Base-by-base conservation (phyloP, 78 protist genomes). In the Creolimax fragrantissima region DNA sequence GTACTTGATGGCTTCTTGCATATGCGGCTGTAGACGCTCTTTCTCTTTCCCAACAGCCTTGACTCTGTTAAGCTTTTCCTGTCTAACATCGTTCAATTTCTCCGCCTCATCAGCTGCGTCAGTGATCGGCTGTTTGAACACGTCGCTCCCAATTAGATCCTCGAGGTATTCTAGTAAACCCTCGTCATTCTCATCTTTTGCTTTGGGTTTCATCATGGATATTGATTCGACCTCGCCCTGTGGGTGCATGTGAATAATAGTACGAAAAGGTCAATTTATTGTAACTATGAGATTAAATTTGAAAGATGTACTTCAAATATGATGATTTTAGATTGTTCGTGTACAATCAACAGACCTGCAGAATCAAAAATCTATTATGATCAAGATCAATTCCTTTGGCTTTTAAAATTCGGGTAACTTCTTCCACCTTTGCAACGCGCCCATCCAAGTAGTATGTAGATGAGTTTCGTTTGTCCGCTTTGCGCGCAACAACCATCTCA, bases 111-210 rank as follows among this genome's bases (percentile, higher is more conserved):
- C 42, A 43, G 37, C 92, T 35, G 92, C 83, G 32, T 44, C 95
- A 32, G 93, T 94, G 93, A 99, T 99, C 35, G 43, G 93, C 41
- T 88, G 93, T 4, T 95, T 85, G 89, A 81, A 96, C 35, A 24
- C 45, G 44, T 88, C 85, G 3, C 98, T 88, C 6, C 99, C 99
- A 84, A 99, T 98, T 84, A 99, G 97, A 86, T 98, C 99, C 88
- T 99, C 99, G 24, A 99, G 92, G 95, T 98, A 99, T 91, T 99
- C 99, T 44, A 99, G 95, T 47, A 99, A 94, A 35, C 99, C 99
- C 24, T 93, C 98, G n/a, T 98, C 98, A 89, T 93, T 37, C 41
- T 91, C 91, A 2, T 6, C 67, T 58, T 6, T 92, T 3, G 97
- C 98, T 93, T 98, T 99, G 39, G 99, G 99, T 94, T 97, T 96